Base-by-base conservation (phyloP, 768 basidiomycete genomes). In the Gymnopilus junonius region DNA sequence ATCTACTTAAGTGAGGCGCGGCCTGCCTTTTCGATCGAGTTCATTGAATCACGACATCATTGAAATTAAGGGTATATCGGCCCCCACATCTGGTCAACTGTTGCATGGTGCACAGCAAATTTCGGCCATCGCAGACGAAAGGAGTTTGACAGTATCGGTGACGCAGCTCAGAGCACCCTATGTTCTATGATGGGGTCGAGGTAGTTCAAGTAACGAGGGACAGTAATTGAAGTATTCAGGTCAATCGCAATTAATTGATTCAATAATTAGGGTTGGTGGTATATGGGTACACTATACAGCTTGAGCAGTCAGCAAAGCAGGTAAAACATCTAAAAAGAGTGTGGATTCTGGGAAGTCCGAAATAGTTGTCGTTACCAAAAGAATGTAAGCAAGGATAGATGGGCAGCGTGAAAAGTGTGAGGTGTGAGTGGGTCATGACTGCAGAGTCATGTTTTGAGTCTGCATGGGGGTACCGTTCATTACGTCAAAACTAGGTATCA, bases 401-500 rank as follows among this genome's bases (percentile, higher is more conserved):
- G 56, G 55, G 63, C 65, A 63, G 50, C 53, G 66, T 55, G 48
- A 50, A 15, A 8, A 51, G n/a, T n/a, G n/a, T n/a, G n/a, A n/a
- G n/a, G n/a, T n/a, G n/a, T n/a, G n/a, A 64, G 55, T 55, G 51
- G 65, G 64, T 77, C 78, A 87, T 79, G 83, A 79, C 70, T 83
- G 82, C 69, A 88, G 75, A 64, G 83, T 72, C 79, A 88, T 82
- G 67, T 81, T 84, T 64, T 84, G 83, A 53, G 85, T 73, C 68
- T 87, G 87, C 67, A 89, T 67, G 48, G 85, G 79, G 54, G 82
- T 76, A 63, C 77, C 81, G 70, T 79, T 82, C 78, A 84, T 73
- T 67, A 86, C 79, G 71, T 88, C 84, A 67, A 84, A 87, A 15
- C 80, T 79, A 51, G 82, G 79, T 75, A 88, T 85, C 80, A 88